A percentile compares a stretch with the other conserved stretches of the same genome.
Conservation (phyloP, 164 flowering plant genomes). For the Cinnamomum micranthum region DNA sequence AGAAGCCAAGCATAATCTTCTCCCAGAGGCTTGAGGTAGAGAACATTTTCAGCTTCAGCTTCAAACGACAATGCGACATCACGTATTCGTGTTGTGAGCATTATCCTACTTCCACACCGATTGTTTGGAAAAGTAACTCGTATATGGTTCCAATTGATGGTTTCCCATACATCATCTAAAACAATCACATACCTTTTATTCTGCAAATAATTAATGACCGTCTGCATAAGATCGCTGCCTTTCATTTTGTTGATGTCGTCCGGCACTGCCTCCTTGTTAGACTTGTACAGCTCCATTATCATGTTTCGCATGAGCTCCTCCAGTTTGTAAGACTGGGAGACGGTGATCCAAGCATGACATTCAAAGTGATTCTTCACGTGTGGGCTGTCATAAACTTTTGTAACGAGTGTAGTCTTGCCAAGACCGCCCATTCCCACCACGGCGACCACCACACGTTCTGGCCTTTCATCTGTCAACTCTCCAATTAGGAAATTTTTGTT, state of each 20-base stretch:
- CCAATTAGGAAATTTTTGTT: constrained; percentile 14
- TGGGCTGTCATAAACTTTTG: constrained; percentile 5
- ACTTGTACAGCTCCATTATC: neutral
- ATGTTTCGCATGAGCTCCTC: constrained; percentile 4
- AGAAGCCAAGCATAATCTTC: constrained; percentile 30
- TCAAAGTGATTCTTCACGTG: constrained; percentile 1
- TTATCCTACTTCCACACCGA: constrained; percentile 23
- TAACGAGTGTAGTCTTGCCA: constrained; percentile 23
- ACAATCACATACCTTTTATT: constrained; percentile 21
- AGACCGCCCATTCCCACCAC: constrained; percentile 19
- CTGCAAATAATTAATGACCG: neutral
- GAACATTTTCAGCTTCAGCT: neutral
- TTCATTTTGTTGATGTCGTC: neutral
- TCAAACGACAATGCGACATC: neutral
- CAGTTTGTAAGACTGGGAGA: constrained; percentile 6
- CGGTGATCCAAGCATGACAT: constrained; percentile 18
- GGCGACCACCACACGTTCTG: neutral
- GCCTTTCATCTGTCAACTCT: constrained; percentile 20
- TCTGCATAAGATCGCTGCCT: neutral
- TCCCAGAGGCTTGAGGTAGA: neutral
- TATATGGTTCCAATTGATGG: constrained; percentile 21
- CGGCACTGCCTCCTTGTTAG: neutral
- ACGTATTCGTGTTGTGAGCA: constrained; percentile 30
- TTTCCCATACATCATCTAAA: constrained; percentile 39
- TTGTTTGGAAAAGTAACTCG: constrained; percentile 22